These are phyloP conservation scores for Aspergillus homomorphus DNA, from an alignment of 495 filamentous ascomycete species.

Conservation along the genomic window DNA sequence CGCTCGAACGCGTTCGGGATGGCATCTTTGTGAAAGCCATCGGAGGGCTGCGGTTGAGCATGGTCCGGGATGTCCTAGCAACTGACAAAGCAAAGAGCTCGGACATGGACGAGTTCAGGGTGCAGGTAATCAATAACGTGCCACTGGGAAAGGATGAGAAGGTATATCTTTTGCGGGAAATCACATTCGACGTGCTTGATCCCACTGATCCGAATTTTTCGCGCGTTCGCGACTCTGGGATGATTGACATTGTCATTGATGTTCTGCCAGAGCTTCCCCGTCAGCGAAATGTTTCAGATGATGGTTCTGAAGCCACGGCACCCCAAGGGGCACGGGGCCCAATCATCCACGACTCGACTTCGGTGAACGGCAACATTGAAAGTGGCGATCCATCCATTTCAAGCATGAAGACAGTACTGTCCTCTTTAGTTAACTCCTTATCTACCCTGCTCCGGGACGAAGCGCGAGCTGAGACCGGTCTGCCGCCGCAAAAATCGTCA, in stretches of 20 bases:
- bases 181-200: constrained; percentile 67
- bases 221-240: constrained; percentile 65
- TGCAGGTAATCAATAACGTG: constrained; percentile 76
- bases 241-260: constrained; percentile 70
- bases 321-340: constrained; percentile 21
- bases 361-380: constrained; percentile 22
- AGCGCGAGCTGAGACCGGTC: constrained; percentile 27
- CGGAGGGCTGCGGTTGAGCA: constrained; percentile 71
- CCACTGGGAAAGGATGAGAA: constrained; percentile 86
- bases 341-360: constrained; percentile 18
- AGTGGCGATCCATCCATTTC: constrained; percentile 40
- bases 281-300: constrained; percentile 39
- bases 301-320: constrained; percentile 30
- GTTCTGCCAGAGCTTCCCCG: constrained; percentile 41
- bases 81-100: constrained; percentile 30
- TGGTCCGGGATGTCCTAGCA: constrained; percentile 63
- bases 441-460: constrained; percentile 52
- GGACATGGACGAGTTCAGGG: constrained; percentile 53
- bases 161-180: constrained; percentile 73
- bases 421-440: constrained; percentile 56
- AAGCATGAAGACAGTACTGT: constrained; percentile 50
- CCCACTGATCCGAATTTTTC: constrained; percentile 80
- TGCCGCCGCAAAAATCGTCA: constrained; percentile 19
- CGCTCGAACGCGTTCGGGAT: constrained; percentile 60
- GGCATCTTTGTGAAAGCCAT: constrained; percentile 78